Percentiles rank a stretch among this genome's conserved stretches.
phyloP scores from a whole-genome alignment of 2,329 filamentous ascomycete genomes.

The Sporothrix sp. region DNA sequence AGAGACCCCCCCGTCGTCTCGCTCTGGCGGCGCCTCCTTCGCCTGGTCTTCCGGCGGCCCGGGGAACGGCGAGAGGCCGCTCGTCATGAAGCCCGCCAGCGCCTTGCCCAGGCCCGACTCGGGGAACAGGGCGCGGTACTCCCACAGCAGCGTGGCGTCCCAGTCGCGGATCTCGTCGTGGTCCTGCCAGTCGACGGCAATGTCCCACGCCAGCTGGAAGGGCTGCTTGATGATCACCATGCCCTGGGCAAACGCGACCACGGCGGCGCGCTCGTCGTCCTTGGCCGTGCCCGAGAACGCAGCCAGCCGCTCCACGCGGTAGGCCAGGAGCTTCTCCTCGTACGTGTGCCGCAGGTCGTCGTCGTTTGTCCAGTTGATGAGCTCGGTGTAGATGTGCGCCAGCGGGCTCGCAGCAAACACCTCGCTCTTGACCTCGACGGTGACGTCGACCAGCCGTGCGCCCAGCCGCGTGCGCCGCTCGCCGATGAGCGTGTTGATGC shows the following conservation, averaged over 20 bases:
- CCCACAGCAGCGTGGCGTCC: conserved; percentile 66
- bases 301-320: conserved; percentile 68
- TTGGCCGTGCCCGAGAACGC: conserved; percentile 61
- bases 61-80: conserved; percentile 75
- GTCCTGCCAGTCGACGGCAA: conserved; percentile 84
- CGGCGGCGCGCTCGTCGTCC: conserved; percentile 56
- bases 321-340: conserved; percentile 80
- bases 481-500: conserved; percentile 81
- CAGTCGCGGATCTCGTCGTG: conserved; percentile 62
- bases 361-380: conserved; percentile 85
- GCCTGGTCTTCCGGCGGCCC: conserved; percentile 15
- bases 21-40: conserved; percentile 15
- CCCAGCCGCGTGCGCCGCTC: conserved; percentile 82
- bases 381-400: conserved; percentile 68
- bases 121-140: conserved; percentile 78
- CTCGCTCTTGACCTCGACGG: conserved; percentile 76
- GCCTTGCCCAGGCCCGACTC: conserved; percentile 74
- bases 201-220: conserved; percentile 81
- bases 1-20: not conserved
- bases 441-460: conserved; percentile 74
- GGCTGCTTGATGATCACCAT: conserved; percentile 97
- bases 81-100: conserved; percentile 71
- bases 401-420: conserved; percentile 66
- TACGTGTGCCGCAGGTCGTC: conserved; percentile 75
- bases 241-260: conserved; percentile 69